Conservation (phyloP, 1,139 yeast genomes). For the Blastobotrys aristatus region DNA sequence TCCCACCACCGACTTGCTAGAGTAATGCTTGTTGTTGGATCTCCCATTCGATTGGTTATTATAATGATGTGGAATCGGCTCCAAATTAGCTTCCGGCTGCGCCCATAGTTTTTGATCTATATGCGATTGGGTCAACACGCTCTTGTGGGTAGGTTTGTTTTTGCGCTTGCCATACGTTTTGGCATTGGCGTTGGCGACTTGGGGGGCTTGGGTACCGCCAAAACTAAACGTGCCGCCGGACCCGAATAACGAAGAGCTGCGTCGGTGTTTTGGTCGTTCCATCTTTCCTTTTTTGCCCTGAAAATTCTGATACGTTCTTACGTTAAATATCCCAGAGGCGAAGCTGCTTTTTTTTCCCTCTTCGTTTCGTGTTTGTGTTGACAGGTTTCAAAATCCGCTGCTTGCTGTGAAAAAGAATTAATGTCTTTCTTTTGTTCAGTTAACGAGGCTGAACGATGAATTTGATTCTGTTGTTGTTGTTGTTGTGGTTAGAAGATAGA, state of each 20-base stretch:
- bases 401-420: too few species aligned
- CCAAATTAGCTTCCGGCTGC: slow-evolving; percentile 15
- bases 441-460: too few species aligned
- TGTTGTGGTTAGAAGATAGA: too few species aligned
- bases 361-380: too few species aligned
- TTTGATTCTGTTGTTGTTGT: too few species aligned
- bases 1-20: slow-evolving; percentile 18
- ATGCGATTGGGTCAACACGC: slow-evolving; percentile 23
- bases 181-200: background rate
- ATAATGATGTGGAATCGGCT: background rate
- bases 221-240: slow-evolving; percentile 10
- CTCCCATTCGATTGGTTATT: background rate
- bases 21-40: background rate
- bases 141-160: slow-evolving; percentile 16
- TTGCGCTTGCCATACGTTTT: slow-evolving; percentile 24
- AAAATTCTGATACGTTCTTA: too few species aligned
- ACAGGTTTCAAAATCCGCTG: too few species aligned
- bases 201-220: background rate
- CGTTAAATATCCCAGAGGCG: too few species aligned
- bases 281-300: background rate
- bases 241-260: slow-evolving; percentile 14
- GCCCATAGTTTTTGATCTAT: slow-evolving; percentile 24
- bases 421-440: too few species aligned
- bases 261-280: slow-evolving; percentile 13
- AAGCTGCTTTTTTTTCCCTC: too few species aligned